Evolutionary conservation across 1,284 basidiomycete species (phyloP).

Genomic region (Malassezia vespertilionis): DNA sequence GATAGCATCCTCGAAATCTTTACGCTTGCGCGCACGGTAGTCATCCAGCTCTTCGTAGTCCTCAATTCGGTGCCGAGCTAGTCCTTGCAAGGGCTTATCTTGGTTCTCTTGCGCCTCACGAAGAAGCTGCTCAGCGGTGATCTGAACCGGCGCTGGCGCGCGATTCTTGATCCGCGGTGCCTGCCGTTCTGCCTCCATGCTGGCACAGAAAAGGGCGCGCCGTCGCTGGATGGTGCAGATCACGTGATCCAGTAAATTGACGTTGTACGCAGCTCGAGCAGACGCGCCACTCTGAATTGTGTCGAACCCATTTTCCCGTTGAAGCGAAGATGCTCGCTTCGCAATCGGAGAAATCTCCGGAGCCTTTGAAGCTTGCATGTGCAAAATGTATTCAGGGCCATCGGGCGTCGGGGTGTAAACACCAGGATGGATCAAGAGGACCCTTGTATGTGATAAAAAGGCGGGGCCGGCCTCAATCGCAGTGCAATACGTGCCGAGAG

Average conservation of each 20-base stretch:
- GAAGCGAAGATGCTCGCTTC: neutral
- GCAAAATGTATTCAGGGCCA: constrained; percentile 39
- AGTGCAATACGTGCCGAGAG: constrained; percentile 33
- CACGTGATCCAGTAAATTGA: neutral
- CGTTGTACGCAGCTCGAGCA: neutral
- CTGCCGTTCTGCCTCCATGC: constrained; percentile 21
- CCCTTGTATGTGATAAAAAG: constrained; percentile 29
- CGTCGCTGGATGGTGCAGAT: neutral
- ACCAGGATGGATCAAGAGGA: constrained; percentile 37
- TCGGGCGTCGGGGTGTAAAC: constrained; percentile 33
- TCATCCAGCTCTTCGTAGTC: constrained; percentile 95
- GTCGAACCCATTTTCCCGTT: no score
- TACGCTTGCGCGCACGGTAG: constrained; percentile 84
- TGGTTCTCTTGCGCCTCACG: constrained; percentile 96
- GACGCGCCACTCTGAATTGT: no score
- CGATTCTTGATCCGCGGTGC: constrained; percentile 75
- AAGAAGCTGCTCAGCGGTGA: constrained; percentile 92
- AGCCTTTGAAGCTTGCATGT: constrained; percentile 34
- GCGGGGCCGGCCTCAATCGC: constrained; percentile 33
- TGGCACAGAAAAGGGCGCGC: neutral
- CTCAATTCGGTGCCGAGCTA: constrained; percentile 55
- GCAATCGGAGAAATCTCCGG: neutral
- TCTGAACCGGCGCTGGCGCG: constrained; percentile 84
- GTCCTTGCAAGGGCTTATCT: constrained; percentile 64
- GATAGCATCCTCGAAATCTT: constrained; percentile 92